Conservation (phyloP, 2,329 filamentous ascomycete genomes). For the Colletotrichum trifolii region DNA sequence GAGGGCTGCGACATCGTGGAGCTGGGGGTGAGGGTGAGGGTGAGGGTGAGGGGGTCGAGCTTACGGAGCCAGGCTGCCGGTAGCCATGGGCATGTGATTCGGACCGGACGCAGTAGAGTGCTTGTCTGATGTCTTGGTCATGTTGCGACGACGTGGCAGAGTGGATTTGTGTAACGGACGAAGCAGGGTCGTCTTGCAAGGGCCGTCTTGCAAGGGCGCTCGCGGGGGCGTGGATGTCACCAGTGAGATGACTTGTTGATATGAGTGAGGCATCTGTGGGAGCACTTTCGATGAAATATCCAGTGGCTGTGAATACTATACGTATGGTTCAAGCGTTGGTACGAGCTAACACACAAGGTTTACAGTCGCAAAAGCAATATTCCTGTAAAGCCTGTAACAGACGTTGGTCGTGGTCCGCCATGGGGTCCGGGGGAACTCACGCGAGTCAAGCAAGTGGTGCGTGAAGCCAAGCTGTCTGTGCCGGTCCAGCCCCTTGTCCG, state of each 20-base stretch:
- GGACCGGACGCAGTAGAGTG: background rate
- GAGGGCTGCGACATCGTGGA: background rate
- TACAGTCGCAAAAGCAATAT: background rate
- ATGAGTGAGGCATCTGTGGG: no score
- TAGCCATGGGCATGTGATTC: background rate
- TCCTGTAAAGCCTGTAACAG: constrained; percentile 20
- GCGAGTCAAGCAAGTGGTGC: constrained; percentile 17
- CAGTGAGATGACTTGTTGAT: no score
- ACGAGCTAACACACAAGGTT: constrained; percentile 8
- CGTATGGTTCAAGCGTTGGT: no score
- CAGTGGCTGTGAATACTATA: background rate
- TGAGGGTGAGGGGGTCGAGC: background rate
- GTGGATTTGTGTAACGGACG: background rate
- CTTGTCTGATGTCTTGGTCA: background rate
- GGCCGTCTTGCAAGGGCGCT: no score
- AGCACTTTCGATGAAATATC: background rate
- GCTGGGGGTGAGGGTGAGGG: background rate
- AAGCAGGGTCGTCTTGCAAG: no score
- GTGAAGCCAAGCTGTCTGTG: no score
- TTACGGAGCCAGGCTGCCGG: constrained; percentile 21
- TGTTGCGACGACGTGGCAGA: background rate
- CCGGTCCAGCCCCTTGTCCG: no score
- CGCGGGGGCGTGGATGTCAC: no score
- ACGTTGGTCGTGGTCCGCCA: constrained; percentile 3
- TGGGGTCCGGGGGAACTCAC: background rate